Conservation (phyloP, 2,329 filamentous ascomycete genomes). For the Aspergillus puulaauensis region DNA sequence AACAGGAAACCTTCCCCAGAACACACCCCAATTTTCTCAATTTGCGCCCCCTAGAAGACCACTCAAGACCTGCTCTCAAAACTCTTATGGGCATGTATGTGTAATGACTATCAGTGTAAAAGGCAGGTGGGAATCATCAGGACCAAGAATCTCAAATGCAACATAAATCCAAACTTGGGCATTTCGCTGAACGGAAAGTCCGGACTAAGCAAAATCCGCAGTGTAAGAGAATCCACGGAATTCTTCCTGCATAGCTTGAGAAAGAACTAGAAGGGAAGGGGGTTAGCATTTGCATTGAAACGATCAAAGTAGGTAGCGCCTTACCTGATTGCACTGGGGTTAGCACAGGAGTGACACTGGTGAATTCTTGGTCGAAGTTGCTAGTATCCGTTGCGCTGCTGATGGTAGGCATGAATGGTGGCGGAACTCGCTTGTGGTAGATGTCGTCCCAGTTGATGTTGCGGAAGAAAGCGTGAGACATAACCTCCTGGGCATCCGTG, state of each 20-base stretch:
- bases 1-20: constrained; percentile 11
- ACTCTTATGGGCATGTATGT: constrained; percentile 29
- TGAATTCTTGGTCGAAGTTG: constrained; percentile 99
- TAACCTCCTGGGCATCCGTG: constrained; percentile 96
- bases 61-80: constrained; percentile 23
- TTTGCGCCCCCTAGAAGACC: constrained; percentile 16
- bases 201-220: constrained; percentile 73
- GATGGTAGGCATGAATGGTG: constrained; percentile 87
- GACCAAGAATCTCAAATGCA: constrained; percentile 19
- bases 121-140: constrained; percentile 19
- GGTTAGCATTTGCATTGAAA: constrained; percentile 17
- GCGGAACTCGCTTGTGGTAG: constrained; percentile 86
- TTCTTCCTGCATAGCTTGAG: constrained; percentile 98
- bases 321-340: constrained; percentile 96
- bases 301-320: constrained; percentile 28
- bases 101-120: constrained; percentile 23
- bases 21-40: constrained; percentile 18
- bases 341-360: constrained; percentile 93
- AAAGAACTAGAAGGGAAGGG: constrained; percentile 65
- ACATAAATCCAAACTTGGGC: constrained; percentile 17
- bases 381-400: constrained; percentile 96
- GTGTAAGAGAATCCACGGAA: constrained; percentile 99
- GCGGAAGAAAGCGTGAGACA: constrained; percentile 97
- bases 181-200: neutral
- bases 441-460: constrained; percentile 99